Evolutionary conservation across 768 basidiomycete species (phyloP), one percentile per base, ranked within the genome.

Genomic region (Pulveroboletus frians): DNA sequence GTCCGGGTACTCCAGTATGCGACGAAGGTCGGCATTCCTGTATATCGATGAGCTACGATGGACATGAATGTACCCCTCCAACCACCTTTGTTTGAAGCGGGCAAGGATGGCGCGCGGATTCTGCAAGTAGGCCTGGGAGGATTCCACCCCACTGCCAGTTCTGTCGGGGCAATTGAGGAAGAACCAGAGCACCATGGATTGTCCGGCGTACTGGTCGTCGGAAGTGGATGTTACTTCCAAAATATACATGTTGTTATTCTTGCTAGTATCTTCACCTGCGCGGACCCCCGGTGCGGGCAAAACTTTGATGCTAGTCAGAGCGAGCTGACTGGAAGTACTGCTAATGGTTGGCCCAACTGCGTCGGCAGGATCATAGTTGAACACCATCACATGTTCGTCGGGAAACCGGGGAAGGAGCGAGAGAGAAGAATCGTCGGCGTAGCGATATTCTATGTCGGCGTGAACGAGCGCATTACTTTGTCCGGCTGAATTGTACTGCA

Each of bases 371-470:
- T 85, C 79, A 56, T 79, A 83, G 65, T 88, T 79, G 37, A 92
- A 73, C 21, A 92, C 74, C 2, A 92, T 71, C 20, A 92, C 81
- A 57, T 85, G 85, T 63, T 89, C 87, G 44, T 78, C 73, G 10
- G 76, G 70, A 35, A 73, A 72, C 31, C 71, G 76, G 5, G 85
- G 83, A 35, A 88, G 68, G 11, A 91, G 67, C 10, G 78, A 67
- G n/a, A 80, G 66, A 3, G 87, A 83, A 0, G 83, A 75, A 60
- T 92, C 90, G 57, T 92, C 88, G 17, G 80, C 77, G 60, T 88
- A 92, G 58, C 88, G 85, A 63, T 91, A 91, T 57, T 91, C 84
- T 15, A 92, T 82, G 37, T 72, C 69, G 5, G 87, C 85, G 60
- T 92, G 89, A 10, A 76, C 69, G 40, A 72, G 58, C 29, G 51